Evolutionary conservation across 1,284 basidiomycete genomes (phyloP).

Genomic region (Ustilago shanxiensis): DNA sequence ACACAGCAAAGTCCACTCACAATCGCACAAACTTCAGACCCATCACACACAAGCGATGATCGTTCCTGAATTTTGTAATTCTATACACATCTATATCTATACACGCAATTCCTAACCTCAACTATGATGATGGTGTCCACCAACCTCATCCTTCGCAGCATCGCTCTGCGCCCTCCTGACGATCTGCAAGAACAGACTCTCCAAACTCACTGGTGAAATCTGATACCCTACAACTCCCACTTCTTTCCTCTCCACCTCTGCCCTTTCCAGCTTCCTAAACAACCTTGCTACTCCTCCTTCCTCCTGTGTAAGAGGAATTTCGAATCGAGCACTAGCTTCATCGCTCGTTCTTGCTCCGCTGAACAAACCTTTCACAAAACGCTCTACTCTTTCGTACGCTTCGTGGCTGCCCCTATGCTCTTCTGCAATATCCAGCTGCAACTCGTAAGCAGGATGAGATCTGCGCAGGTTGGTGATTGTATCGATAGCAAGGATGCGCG

Average conservation of each 20-base stretch:
- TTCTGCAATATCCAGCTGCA: constrained; percentile 79
- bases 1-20: not conserved
- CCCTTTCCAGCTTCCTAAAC: constrained; percentile 3
- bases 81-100: not conserved
- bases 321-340: constrained; percentile 2
- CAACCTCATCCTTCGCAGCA: constrained; percentile 1
- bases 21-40: too few relatives aligned
- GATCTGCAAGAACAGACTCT: constrained; percentile 1
- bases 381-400: constrained; percentile 75
- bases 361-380: constrained; percentile 76
- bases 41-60: not conserved
- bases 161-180: constrained; percentile 1
- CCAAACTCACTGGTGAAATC: constrained; percentile 2
- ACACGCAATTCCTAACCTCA: not conserved
- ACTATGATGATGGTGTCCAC: not conserved
- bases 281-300: not conserved
- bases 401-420: constrained; percentile 16
- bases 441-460: constrained; percentile 81
- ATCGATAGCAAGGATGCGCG: constrained; percentile 74
- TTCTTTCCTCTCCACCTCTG: not conserved
- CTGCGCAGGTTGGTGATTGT: constrained; percentile 77
- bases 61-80: too few relatives aligned
- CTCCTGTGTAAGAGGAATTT: not conserved
- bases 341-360: constrained; percentile 75
- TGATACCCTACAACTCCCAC: constrained; percentile 1